A percentile compares a stretch with the other conserved stretches of the same genome.
These are phyloP conservation scores for Fagus crenata DNA, from an alignment of 306 rosid genomes.

Conservation along the genomic window DNA sequence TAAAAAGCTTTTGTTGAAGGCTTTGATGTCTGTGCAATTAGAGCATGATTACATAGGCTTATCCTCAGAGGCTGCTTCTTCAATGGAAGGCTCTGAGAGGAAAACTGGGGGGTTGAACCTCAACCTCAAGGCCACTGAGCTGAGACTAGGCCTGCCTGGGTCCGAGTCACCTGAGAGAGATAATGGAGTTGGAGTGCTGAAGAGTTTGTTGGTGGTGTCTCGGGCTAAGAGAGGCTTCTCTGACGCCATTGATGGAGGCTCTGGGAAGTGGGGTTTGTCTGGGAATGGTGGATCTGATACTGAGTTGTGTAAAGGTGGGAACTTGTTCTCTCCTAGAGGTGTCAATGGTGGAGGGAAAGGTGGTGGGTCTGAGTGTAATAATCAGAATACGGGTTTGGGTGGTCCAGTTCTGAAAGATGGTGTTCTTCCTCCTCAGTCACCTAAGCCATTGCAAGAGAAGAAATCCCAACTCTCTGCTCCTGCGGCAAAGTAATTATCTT, in stretches of 20 bases:
- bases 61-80: slow-evolving; percentile 44
- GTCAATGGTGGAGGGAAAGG: slow-evolving; percentile 34
- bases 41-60: slow-evolving; percentile 77
- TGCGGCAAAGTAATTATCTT: slow-evolving; percentile 58
- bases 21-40: slow-evolving; percentile 67
- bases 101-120: slow-evolving; percentile 54
- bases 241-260: slow-evolving; percentile 69
- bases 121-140: slow-evolving; percentile 82
- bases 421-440: slow-evolving; percentile 38
- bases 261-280: slow-evolving; percentile 71
- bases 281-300: slow-evolving; percentile 65
- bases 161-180: slow-evolving; percentile 77
- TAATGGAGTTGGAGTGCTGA: slow-evolving; percentile 33
- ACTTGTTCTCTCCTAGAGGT: slow-evolving; percentile 64
- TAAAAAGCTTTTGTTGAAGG: slow-evolving; percentile 12
- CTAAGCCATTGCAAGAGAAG: slow-evolving; percentile 65
- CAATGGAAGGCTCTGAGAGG: slow-evolving; percentile 59
- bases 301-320: slow-evolving; percentile 52
- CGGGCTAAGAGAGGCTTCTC: slow-evolving; percentile 93
- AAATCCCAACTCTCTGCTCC: slow-evolving; percentile 69
- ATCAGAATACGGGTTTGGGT: slow-evolving; percentile 42
- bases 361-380: slow-evolving; percentile 43
- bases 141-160: slow-evolving; percentile 90
- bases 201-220: slow-evolving; percentile 45
- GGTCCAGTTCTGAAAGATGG: slow-evolving; percentile 53